Conservation (phyloP, 192 early-diverging fungal genomes). For the Coemansia sp. region DNA sequence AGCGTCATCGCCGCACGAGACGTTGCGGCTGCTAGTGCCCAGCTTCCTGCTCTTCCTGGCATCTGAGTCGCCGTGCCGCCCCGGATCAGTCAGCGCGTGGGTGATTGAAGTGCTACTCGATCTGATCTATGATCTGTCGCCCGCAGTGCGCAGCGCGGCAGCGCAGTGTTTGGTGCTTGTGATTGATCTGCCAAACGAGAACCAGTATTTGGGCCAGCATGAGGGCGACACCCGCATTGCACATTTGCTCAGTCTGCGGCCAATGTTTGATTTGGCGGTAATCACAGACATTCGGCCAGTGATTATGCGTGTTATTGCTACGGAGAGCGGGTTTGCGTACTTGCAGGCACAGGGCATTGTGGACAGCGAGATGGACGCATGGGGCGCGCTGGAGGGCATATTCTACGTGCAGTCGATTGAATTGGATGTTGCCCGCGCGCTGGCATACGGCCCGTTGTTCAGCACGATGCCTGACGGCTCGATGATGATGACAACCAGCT, state of each 20-base stretch:
- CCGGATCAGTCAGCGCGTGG: conserved; percentile 47
- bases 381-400: conserved; percentile 52
- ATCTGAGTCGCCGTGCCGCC: conserved; percentile 32
- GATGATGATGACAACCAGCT: conserved; percentile 47
- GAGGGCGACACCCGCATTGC: conserved; percentile 32
- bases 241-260: conserved; percentile 31
- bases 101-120: conserved; percentile 42
- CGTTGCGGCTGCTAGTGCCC: conserved; percentile 42
- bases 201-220: conserved; percentile 28
- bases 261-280: conserved; percentile 50
- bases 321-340: conserved; percentile 41
- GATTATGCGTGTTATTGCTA: conserved; percentile 37
- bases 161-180: conserved; percentile 48
- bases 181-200: conserved; percentile 44
- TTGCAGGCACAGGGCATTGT: conserved; percentile 37
- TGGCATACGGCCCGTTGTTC: conserved; percentile 53
- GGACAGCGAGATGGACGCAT: conserved; percentile 53
- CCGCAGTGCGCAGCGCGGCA: conserved; percentile 37
- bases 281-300: conserved; percentile 50
- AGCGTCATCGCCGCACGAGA: conserved; percentile 45
- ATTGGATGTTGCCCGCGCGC: conserved; percentile 44
- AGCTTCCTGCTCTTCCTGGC: conserved; percentile 45
- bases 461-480: conserved; percentile 47
- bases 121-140: conserved; percentile 41
- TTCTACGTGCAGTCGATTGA: conserved; percentile 50